Percentiles rank a stretch among this genome's conserved stretches.
Evolutionary conservation across 2,329 filamentous ascomycete species (phyloP).

Genomic region (Allantophomopsis cytisporea): DNA sequence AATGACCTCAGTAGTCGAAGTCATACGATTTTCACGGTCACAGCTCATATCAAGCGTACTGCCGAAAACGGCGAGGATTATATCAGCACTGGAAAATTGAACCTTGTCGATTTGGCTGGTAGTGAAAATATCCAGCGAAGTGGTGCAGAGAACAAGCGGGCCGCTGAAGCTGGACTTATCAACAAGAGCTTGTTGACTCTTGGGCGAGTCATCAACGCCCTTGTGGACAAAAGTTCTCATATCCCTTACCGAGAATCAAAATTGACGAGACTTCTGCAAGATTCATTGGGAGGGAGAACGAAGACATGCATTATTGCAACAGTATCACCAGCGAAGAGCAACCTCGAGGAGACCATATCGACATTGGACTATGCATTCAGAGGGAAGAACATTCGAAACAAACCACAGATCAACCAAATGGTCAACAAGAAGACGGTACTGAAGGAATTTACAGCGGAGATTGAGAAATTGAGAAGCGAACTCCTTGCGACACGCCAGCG

Average conservation of each 20-base stretch:
- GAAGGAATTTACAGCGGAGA: slow-evolving; percentile 80
- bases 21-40: slow-evolving; percentile 96
- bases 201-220: slow-evolving; percentile 90
- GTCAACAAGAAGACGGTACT: slow-evolving; percentile 89
- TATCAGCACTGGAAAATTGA: slow-evolving; percentile 83
- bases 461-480: slow-evolving; percentile 89
- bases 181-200: slow-evolving; percentile 95
- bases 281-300: slow-evolving; percentile 86
- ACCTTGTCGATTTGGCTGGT: slow-evolving; percentile 89
- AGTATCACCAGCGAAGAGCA: slow-evolving; percentile 85
- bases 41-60: slow-evolving; percentile 73
- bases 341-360: slow-evolving; percentile 94
- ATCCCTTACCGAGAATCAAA: slow-evolving; percentile 94
- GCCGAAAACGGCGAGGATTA: slow-evolving; percentile 80
- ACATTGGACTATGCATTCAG: slow-evolving; percentile 96
- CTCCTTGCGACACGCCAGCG: slow-evolving; percentile 84
- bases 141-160: slow-evolving; percentile 94
- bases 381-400: slow-evolving; percentile 97
- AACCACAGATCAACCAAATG: slow-evolving; percentile 85
- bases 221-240: slow-evolving; percentile 80
- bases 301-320: slow-evolving; percentile 99
- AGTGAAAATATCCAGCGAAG: slow-evolving; percentile 97
- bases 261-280: slow-evolving; percentile 85
- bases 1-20: slow-evolving; percentile 95
- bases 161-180: slow-evolving; percentile 88